Conservation (phyloP, 2,329 filamentous ascomycete species). For the Diplodia sapinea region DNA sequence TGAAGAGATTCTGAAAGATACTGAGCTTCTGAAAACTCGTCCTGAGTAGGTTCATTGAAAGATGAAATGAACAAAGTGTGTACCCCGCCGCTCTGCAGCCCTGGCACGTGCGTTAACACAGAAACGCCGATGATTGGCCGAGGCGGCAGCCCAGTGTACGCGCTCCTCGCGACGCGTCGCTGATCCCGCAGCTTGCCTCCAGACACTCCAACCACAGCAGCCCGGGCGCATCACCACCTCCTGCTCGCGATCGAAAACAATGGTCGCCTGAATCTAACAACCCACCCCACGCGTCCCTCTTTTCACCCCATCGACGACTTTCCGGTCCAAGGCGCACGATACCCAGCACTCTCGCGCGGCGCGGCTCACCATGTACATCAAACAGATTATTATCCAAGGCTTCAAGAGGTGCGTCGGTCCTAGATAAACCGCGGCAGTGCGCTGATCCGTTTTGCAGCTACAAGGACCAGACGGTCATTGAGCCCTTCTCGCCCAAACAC, state of each 20-base stretch:
- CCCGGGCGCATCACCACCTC: constrained; percentile 8
- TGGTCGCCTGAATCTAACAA: constrained; percentile 23
- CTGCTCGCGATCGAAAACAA: constrained; percentile 12
- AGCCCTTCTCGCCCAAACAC: constrained; percentile 95
- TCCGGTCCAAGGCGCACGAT: constrained; percentile 10
- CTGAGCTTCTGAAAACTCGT: too few species aligned
- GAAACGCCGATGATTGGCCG: constrained; percentile 8
- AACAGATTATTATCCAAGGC: constrained; percentile 99
- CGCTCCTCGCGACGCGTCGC: constrained; percentile 28
- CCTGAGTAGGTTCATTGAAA: background rate
- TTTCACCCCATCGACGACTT: background rate
- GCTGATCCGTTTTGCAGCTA: constrained; percentile 66
- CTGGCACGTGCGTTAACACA: background rate
- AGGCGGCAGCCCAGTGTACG: constrained; percentile 1
- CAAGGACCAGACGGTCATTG: constrained; percentile 98
- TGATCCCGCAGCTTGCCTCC: constrained; percentile 23
- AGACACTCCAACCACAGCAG: constrained; percentile 1
- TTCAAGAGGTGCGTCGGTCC: constrained; percentile 81
- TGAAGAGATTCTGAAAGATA: background rate
- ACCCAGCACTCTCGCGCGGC: constrained; percentile 5
- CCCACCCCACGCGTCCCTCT: background rate
- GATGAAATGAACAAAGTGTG: background rate
- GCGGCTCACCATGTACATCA: constrained; percentile 82
- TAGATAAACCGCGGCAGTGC: background rate
- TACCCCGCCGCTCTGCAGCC: background rate